Evolutionary conservation across 805 yeast genomes (phyloP), one percentile per base, ranked within the genome.

Genomic region (Jamesozyma gamospora): DNA sequence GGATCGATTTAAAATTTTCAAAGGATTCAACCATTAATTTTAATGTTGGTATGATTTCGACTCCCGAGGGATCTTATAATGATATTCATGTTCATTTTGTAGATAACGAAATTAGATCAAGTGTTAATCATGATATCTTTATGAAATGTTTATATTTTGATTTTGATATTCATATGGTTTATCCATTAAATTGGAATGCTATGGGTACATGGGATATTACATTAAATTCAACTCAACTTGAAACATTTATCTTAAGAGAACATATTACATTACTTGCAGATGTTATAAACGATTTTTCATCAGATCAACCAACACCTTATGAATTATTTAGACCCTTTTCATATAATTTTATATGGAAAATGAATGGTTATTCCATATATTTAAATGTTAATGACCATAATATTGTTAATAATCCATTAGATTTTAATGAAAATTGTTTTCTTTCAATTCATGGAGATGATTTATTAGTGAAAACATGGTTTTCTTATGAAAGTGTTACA

Each of bases 361-460:
- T 85, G 18, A 61, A 74, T 29, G 63, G 61, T 4, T 80, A 81
- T 49, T 70, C 73, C 26, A 58, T 90, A 7, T 82, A 65, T 53
- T 58, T 90, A 41, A 88, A 88, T 56, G 79, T 86, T 21, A 92
- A 92, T 57, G 95, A 86, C 52, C 74, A 76, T 32, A 92, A 92
- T 56, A 83, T 92, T 51, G 79, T 92, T 47, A 82, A 87, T 58
- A 83, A 86, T 50, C 95, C 97, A 0, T 62, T 87, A 31, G 96
- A 87, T 52, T 77, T 82, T 49, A 74, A 73, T 39, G 92, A 81
- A 44, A 92, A 92, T 57, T 74, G 79, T 27, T 90, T 77, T 50
- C 44, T 90, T 4, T 76, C 90, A 0, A 67, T 90, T 43, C 76
- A 74, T 45, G 94, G 96, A 0, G 73, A 74, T 3, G 57, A 59